A percentile compares a stretch with the other conserved stretches of the same genome.
Evolutionary conservation across 2,329 filamentous ascomycete genomes (phyloP).

Genomic region (Leptographium wingfieldii): DNA sequence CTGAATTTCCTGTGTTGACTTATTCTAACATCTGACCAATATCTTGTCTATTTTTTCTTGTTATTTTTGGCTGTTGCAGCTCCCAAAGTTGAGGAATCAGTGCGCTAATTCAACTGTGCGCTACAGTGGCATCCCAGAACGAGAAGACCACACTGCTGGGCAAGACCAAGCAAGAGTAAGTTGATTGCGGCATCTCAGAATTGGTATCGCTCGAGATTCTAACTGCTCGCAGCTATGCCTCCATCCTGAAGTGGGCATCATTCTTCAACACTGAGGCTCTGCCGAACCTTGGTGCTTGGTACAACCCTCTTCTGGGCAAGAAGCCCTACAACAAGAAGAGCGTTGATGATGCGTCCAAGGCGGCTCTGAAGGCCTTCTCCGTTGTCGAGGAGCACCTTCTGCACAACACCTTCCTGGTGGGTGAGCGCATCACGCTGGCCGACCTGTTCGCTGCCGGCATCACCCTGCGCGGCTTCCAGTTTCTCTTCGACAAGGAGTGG

Average conservation of each 20-base stretch:
- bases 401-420: constrained; percentile 92
- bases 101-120: constrained; percentile 13
- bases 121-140: constrained; percentile 90
- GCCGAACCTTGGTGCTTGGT: constrained; percentile 62
- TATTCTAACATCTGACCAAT: constrained; percentile 67
- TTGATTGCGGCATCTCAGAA: constrained; percentile 12
- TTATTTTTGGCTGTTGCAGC: constrained; percentile 14
- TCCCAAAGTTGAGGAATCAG: background rate
- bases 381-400: constrained; percentile 79
- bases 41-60: constrained; percentile 20
- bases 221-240: constrained; percentile 54
- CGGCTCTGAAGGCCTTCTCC: constrained; percentile 51
- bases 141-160: constrained; percentile 99
- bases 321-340: constrained; percentile 96
- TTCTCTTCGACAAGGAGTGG: constrained; percentile 86
- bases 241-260: constrained; percentile 97
- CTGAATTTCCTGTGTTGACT: constrained; percentile 84
- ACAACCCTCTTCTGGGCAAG: constrained; percentile 70
- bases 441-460: constrained; percentile 77
- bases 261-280: constrained; percentile 88
- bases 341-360: constrained; percentile 68
- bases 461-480: constrained; percentile 79
- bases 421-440: constrained; percentile 93
- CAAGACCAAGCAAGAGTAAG: constrained; percentile 98
- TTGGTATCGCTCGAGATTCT: background rate